Base-by-base conservation (phyloP, 1,284 basidiomycete species). In the Ganoderma sp. region DNA sequence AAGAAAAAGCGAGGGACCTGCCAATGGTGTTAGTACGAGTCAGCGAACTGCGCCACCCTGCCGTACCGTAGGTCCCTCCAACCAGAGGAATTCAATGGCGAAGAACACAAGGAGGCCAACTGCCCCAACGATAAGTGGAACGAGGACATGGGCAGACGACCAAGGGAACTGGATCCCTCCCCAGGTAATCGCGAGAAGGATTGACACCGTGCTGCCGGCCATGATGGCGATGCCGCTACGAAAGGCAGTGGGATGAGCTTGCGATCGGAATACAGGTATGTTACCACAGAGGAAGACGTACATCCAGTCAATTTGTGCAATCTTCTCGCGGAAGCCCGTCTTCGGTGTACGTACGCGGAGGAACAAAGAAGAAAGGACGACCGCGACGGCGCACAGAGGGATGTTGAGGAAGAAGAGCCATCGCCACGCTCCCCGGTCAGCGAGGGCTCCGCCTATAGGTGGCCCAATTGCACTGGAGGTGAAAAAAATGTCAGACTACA, bases 261-360 rank as follows among this genome's bases (percentile, higher is more conserved):
- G 34, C 7, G 10, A 6, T 17, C 8, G 15, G 34, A n/a, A 39
- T 7, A 17, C 15, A 32, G 34, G 12, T 0, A 28, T 3, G 3
- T 3, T 54, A 32, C 22, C 1, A n/a, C 28, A 10, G 25, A 48
- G 25, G 25, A 28, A 28, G 25, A 28, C 79, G 63, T 67, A 78
- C 77, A 79, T 71, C 73, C 77, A 77, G 65, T 81, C 80, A 37
- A 81, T 75, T 45, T 73, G 67, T 0, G 64, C 45, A 19, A 80
- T 67, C 65, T 78, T 78, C 43, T 77, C 70, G 15, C 54, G 70
- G 43, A 80, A 74, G 15, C 75, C 72, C 45, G 75, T 75, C 34
- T 71, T 75, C 14, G 81, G 81, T 22, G 76, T 75, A 22, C 77
- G 79, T 64, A 84, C 75, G 45, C 78, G 77, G 59, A 84, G 73